These are phyloP conservation scores for Hymenoscyphus scutula DNA, from an alignment of 2,329 filamentous ascomycete species.

Conservation along the genomic window DNA sequence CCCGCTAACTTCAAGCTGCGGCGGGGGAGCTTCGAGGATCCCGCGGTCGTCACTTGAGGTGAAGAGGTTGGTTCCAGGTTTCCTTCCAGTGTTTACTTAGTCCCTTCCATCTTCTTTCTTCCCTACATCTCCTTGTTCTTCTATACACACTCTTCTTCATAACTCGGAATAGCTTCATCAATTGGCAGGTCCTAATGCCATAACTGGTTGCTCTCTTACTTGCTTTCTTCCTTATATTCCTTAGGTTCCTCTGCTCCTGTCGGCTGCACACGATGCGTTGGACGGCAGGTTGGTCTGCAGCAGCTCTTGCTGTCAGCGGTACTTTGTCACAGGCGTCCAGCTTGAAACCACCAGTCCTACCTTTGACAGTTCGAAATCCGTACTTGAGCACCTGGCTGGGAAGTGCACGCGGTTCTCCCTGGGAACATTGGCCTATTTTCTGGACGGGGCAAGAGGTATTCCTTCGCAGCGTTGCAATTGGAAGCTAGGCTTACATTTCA, in stretches of 20 bases:
- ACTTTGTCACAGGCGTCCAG: conserved; percentile 44
- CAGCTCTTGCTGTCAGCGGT: conserved; percentile 34
- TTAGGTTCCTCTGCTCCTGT: neutral
- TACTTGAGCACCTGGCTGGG: conserved; percentile 62
- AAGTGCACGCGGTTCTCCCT: conserved; percentile 69
- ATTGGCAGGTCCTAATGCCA: conserved; percentile 8
- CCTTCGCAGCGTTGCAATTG: neutral
- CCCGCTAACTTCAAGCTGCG: neutral
- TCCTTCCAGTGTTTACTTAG: conserved; percentile 10
- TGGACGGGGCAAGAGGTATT: conserved; percentile 66
- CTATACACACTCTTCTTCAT: neutral
- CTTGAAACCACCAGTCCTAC: conserved; percentile 55
- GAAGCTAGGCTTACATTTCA: conserved; percentile 8
- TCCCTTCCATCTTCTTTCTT: neutral
- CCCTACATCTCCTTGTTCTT: neutral
- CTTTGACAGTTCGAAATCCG: conserved; percentile 57
- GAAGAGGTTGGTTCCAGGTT: conserved; percentile 1
- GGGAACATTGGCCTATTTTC: conserved; percentile 85
- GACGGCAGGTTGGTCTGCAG: conserved; percentile 30
- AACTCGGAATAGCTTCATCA: neutral
- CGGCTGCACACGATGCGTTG: conserved; percentile 31
- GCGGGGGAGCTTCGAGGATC: neutral
- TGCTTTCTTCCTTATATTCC: neutral
- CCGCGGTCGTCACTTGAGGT: conserved; percentile 3
- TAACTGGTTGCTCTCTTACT: neutral